Evolutionary conservation across 176 grass and related monocot species (phyloP), one percentile per base, ranked within the genome.

Genomic region (Lolium perenne): DNA sequence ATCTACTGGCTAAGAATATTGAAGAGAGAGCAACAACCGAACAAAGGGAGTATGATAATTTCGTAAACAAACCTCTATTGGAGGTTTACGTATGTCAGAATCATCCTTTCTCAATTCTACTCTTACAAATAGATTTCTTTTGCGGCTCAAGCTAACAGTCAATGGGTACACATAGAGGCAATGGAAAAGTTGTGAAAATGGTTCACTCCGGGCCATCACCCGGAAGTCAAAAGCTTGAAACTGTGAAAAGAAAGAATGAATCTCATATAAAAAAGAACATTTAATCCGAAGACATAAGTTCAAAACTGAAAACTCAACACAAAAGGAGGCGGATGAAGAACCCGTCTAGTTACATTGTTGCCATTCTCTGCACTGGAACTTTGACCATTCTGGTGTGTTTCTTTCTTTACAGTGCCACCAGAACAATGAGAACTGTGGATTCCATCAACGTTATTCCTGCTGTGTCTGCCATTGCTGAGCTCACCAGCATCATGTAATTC

Each of bases 81-180:
- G 90, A 76, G 88, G 94, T 50, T 96, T 99, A 23, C 89, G 92
- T 53, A 89, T 91, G 51, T 99, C 97, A 88, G 91, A 89, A 89
- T 99, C 97, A 49, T 99, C 97, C 82, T 94, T 94, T 87, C 97
- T 94, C 85, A 99, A 83, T 76, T 99, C 97, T 26, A 94, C 87
- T 57, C 84, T 90, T 85, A 99, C 81, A 92, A 99, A 94, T 67
- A 99, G 87, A 82, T 99, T 99, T 80, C 97, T 93, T 92, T 99
- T 99, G 54, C 92, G 94, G 77, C 97, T 93, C 85, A 99, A 92
- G 85, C 87, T 91, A 89, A 99, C 87, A 41, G 92, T 96, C 78
- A 96, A 87, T 20, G 97, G 97, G 83, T 99, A 99, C 15, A 99
- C 90, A 83, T 99, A 94, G 74, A 99, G 90, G 74, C 77, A 90